Conservation (phyloP, 176 grass and related monocot genomes). For the Ensete ventricosum region DNA sequence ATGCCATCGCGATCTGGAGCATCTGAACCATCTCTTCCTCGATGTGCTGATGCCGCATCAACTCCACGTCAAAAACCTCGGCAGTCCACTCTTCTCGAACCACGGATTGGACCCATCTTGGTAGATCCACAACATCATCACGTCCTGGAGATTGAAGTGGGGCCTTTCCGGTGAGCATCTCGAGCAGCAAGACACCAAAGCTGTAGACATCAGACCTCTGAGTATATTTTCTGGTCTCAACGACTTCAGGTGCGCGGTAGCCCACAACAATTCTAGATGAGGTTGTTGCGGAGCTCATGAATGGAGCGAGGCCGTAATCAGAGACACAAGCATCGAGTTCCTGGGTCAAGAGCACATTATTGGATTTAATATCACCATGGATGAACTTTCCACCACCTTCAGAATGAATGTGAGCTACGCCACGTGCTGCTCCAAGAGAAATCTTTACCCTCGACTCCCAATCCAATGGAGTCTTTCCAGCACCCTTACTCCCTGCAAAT, state of each 20-base stretch:
- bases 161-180: constrained; percentile 90
- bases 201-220: constrained; percentile 93
- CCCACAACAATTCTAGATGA: constrained; percentile 48
- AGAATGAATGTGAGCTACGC: constrained; percentile 64
- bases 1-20: constrained; percentile 95
- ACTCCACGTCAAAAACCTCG: constrained; percentile 83
- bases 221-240: constrained; percentile 56
- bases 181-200: constrained; percentile 78
- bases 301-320: constrained; percentile 70
- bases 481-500: constrained; percentile 49
- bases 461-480: constrained; percentile 64
- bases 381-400: constrained; percentile 81
- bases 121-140: constrained; percentile 57
- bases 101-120: constrained; percentile 86
- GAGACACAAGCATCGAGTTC: constrained; percentile 53
- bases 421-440: constrained; percentile 52
- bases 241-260: constrained; percentile 76
- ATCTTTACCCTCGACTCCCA: constrained; percentile 87
- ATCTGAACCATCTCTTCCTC: constrained; percentile 97
- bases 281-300: constrained; percentile 46
- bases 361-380: constrained; percentile 90
- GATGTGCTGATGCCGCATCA: constrained; percentile 61
- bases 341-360: constrained; percentile 63
- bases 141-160: constrained; percentile 65
- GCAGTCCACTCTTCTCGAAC: constrained; percentile 96